phyloP scores from a whole-genome alignment of 1,284 basidiomycete species.

The Microbotryomycetes sp. region DNA sequence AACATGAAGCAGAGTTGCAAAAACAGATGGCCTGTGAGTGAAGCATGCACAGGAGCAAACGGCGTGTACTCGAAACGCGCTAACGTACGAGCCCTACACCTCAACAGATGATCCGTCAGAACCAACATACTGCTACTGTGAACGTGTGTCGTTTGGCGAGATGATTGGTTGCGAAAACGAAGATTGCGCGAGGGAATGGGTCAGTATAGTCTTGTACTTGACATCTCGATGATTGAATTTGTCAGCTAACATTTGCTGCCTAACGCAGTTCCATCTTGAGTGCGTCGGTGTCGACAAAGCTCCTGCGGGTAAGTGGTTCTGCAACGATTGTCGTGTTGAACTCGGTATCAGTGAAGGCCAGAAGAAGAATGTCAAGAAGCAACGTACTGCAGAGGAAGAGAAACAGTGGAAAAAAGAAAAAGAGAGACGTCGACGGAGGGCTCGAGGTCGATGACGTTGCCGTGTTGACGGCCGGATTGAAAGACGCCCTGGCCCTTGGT shows the following conservation, averaged over 20 bases:
- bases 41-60: too few relatives aligned
- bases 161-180: slow-evolving; percentile 38
- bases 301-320: slow-evolving; percentile 32
- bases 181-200: slow-evolving; percentile 36
- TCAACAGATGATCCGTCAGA: slow-evolving; percentile 28
- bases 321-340: slow-evolving; percentile 18
- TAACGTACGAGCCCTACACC: too few relatives aligned
- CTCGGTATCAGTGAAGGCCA: not conserved
- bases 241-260: not conserved
- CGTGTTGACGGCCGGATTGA: not conserved
- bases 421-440: not conserved
- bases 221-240: not conserved
- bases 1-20: slow-evolving; percentile 6
- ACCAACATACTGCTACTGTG: slow-evolving; percentile 35
- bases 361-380: not conserved
- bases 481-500: not conserved
- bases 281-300: slow-evolving; percentile 27
- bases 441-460: not conserved
- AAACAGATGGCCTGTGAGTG: slow-evolving; percentile 9
- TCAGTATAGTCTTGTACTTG: slow-evolving; percentile 1
- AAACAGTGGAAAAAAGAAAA: not conserved
- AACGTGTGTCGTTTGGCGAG: slow-evolving; percentile 32
- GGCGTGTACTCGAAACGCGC: too few relatives aligned
- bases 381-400: slow-evolving; percentile 1
- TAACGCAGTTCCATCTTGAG: slow-evolving; percentile 32